phyloP scores from a whole-genome alignment of 2,329 filamentous ascomycete genomes.

The Aspergillus ustus region DNA sequence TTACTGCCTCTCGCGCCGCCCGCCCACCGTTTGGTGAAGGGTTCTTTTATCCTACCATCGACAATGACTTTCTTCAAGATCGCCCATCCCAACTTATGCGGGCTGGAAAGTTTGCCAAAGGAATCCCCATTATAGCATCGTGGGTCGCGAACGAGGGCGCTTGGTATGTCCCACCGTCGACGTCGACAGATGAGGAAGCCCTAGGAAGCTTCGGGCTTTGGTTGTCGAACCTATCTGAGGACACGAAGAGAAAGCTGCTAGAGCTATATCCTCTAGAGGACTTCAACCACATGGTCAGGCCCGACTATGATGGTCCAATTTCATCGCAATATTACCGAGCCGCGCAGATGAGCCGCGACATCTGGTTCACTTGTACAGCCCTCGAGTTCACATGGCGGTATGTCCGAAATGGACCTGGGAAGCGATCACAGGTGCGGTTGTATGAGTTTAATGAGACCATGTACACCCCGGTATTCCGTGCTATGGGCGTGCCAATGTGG shows the following conservation, averaged over 20 bases:
- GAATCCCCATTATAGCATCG: conserved; percentile 20
- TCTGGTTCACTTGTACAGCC: conserved; percentile 40
- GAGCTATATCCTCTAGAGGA: conserved; percentile 26
- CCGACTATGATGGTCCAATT: conserved; percentile 19
- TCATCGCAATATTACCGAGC: conserved; percentile 40
- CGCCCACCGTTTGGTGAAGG: conserved; percentile 27
- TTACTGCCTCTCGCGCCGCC: conserved; percentile 27
- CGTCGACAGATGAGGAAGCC: conserved; percentile 24
- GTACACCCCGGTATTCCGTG: conserved; percentile 30
- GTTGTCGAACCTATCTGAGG: conserved; percentile 19
- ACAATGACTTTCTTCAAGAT: conserved; percentile 32
- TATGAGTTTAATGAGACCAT: conserved; percentile 38
- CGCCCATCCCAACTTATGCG: conserved; percentile 33
- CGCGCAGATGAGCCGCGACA: conserved; percentile 38
- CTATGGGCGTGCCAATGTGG: conserved; percentile 41
- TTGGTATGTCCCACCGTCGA: conserved; percentile 22
- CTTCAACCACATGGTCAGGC: conserved; percentile 19
- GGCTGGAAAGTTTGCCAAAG: conserved; percentile 28
- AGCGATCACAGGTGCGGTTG: conserved; percentile 25
- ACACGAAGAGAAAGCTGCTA: conserved; percentile 26
- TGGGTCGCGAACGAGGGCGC: conserved; percentile 29
- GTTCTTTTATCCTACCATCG: conserved; percentile 29
- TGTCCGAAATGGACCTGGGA: conserved; percentile 23
- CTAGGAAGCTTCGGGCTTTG: conserved; percentile 23
- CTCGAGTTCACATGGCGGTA: conserved; percentile 41